These are phyloP conservation scores for Pezizomycotina sp. DNA, from an alignment of 2,329 filamentous ascomycete species.

Conservation along the genomic window DNA sequence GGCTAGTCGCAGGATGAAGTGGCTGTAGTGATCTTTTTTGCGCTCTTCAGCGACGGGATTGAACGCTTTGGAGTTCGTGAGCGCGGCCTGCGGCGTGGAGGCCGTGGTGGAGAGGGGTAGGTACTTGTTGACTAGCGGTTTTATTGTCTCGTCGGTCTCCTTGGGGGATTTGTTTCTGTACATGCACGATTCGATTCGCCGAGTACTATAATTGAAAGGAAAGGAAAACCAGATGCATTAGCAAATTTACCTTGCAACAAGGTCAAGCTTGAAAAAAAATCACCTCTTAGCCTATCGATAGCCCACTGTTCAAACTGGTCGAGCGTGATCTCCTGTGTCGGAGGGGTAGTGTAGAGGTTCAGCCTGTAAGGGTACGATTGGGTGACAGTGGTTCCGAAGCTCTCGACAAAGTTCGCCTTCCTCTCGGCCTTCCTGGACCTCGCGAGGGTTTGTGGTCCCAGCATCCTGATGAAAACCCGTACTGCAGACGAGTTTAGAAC, in stretches of 20 bases:
- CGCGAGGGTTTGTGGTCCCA: constrained; percentile 8
- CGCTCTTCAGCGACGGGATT: constrained; percentile 39
- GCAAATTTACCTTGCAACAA: constrained; percentile 1
- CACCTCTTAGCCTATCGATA: constrained; percentile 73
- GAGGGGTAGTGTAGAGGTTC: constrained; percentile 79
- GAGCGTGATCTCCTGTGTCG: constrained; percentile 83
- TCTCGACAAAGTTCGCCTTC: constrained; percentile 7
- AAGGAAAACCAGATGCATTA: not conserved
- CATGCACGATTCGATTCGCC: constrained; percentile 84
- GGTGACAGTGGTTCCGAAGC: not conserved
- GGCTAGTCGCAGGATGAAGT: constrained; percentile 87
- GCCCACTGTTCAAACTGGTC: constrained; percentile 99
- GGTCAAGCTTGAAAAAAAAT: constrained; percentile 13
- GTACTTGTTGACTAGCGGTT: constrained; percentile 71
- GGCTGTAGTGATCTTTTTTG: constrained; percentile 91
- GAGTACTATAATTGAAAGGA: constrained; percentile 41
- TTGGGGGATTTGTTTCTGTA: constrained; percentile 77
- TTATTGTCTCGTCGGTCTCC: constrained; percentile 73
- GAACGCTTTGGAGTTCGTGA: constrained; percentile 25
- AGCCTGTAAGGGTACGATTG: constrained; percentile 60
- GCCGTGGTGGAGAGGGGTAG: constrained; percentile 64
- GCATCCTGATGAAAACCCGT: constrained; percentile 1
- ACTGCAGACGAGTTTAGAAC: not conserved
- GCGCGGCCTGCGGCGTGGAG: constrained; percentile 38
- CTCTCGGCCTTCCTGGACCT: constrained; percentile 6